Percentiles rank a stretch among this genome's conserved stretches.
Evolutionary conservation across 169 alveolate species (phyloP).

Genomic region (Eimeria necatrix): DNA sequence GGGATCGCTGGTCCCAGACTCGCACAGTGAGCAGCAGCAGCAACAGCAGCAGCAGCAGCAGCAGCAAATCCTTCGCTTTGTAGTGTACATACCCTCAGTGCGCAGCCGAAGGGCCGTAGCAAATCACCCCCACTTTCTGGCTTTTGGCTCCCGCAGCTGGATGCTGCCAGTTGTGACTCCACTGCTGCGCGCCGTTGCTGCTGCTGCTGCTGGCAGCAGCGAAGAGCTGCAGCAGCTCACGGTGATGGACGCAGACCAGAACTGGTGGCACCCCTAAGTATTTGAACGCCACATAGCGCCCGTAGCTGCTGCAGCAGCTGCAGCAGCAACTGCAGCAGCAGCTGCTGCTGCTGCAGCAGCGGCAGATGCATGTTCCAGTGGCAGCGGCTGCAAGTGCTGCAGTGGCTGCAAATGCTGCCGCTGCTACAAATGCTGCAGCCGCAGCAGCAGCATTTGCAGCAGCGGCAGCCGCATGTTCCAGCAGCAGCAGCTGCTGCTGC

Average conservation of each 20-base stretch:
- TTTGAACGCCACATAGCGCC: not conserved
- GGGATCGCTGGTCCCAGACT: not conserved
- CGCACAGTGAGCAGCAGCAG: not conserved
- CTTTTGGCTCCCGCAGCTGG: conserved; percentile 1
- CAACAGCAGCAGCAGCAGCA: not conserved
- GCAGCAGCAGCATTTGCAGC: not conserved
- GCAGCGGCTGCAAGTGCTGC: not conserved
- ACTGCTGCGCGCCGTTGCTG: not conserved
- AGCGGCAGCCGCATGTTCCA: conserved; percentile 1
- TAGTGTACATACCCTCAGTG: not conserved
- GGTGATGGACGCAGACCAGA: not conserved
- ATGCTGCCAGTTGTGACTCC: not conserved
- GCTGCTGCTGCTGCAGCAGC: conserved; percentile 8
- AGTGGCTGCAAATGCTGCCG: not conserved
- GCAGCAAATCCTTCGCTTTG: not conserved
- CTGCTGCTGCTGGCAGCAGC: conserved; percentile 3
- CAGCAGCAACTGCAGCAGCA: conserved; percentile 32
- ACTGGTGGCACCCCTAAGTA: not conserved
- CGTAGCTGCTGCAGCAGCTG: not conserved
- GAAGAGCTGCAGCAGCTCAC: conserved; percentile 1
- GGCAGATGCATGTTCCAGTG: not conserved
- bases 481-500: conserved; percentile 3
- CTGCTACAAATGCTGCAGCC: not conserved
- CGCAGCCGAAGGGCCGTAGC: not conserved
- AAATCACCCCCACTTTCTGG: not conserved